Base-by-base conservation (phyloP, 345 rosid species). In the Pistacia vera region DNA sequence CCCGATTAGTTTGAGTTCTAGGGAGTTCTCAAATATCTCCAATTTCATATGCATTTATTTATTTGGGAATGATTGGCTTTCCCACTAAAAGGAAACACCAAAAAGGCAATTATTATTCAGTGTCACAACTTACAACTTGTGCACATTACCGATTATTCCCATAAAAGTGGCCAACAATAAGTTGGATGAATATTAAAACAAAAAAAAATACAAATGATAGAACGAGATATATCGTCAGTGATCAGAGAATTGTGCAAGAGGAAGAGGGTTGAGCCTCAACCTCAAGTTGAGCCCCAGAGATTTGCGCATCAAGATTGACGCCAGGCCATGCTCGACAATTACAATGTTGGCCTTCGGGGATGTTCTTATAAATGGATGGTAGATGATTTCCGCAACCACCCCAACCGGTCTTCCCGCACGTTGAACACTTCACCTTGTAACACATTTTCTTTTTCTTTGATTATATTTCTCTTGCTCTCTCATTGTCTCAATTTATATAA, bases 351-450 rank as follows among this genome's bases (percentile, higher is more conserved):
- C 66, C 75, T 77, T 77, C 59, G 2, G 75, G 66, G 63, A 77
- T 71, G 75, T 41, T 10, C 30, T 71, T 38, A 12, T 71, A 64
- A 10, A 77, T 72, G 0, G 76, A 77, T 5, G 33, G 65, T 18
- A 77, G 11, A 57, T 77, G 75, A 22, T 57, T 55, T 18, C 80
- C 76, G 41, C 80, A 77, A 8, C 80, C 76, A 11, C 80, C 80
- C 80, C 76, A 77, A 4, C 48, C 28, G 20, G 64, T 77, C 58
- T 77, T 77, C 11, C 76, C 75, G 51, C 80, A 77, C 16, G 63
- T 33, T 13, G 75, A 63, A 46, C 80, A 77, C 35, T 13, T 56
- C 66, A 56, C 66, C 80, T 71, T 13, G 65, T 64, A 77, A 20
- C 80, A 77, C 76, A 77, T 77, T 48, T 65, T 62, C 44, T n/a